Evolutionary conservation across 1,139 yeast species (phyloP).

Genomic region (Debaryomyces fabryi): DNA sequence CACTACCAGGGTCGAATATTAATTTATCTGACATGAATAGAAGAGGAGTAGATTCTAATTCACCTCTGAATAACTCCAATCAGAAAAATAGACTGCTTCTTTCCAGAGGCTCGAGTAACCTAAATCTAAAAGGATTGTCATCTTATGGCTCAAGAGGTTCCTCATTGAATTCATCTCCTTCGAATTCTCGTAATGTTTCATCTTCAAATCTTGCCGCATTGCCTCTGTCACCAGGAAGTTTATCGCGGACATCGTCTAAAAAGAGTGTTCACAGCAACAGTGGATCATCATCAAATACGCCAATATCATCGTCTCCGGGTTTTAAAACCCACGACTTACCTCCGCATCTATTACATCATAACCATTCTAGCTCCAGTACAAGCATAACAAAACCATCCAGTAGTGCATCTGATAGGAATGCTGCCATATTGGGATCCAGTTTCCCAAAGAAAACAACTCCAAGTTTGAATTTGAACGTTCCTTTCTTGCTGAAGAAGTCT

Average conservation of each 20-base stretch:
- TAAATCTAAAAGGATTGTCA: slow-evolving; percentile 19
- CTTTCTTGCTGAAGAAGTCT: slow-evolving; percentile 29
- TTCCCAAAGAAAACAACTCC: slow-evolving; percentile 27
- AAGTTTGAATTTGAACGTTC: slow-evolving; percentile 31
- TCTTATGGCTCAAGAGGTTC: slow-evolving; percentile 17
- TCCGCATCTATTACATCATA: slow-evolving; percentile 9
- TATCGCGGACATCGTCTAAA: slow-evolving; percentile 17
- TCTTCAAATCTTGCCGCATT: slow-evolving; percentile 23
- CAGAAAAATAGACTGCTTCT: slow-evolving; percentile 15
- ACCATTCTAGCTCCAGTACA: slow-evolving; percentile 7
- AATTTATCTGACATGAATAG: slow-evolving; percentile 32
- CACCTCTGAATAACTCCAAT: slow-evolving; percentile 6
- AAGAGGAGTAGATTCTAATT: slow-evolving; percentile 22
- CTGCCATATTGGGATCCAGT: slow-evolving; percentile 18
- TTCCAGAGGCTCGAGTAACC: slow-evolving; percentile 26
- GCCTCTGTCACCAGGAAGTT: slow-evolving; percentile 7
- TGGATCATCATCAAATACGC: slow-evolving; percentile 11
- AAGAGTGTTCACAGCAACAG: slow-evolving; percentile 9
- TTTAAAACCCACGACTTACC: slow-evolving; percentile 13
- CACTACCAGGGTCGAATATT: slow-evolving; percentile 48
- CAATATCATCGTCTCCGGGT: slow-evolving; percentile 15
- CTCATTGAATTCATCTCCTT: slow-evolving; percentile 31
- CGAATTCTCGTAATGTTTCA: slow-evolving; percentile 32
- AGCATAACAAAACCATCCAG: slow-evolving; percentile 28
- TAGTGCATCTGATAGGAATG: slow-evolving; percentile 38